Conservation (phyloP, 1,284 basidiomycete genomes). For the Leccinum griseonigrum region DNA sequence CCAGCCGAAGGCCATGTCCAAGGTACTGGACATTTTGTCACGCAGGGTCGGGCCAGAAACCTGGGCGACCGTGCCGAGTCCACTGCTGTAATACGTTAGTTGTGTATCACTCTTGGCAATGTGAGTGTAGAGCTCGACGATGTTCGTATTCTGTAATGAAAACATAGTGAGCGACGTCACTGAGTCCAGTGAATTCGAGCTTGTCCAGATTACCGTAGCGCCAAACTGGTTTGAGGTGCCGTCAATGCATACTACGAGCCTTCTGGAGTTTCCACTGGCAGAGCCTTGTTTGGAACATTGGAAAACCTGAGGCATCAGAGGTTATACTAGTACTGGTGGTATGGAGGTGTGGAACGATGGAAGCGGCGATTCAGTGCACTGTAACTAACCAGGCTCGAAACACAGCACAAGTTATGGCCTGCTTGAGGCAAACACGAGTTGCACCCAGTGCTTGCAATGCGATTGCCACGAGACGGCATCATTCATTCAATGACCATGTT, state of each 20-base stretch:
- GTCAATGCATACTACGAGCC: conserved; percentile 38
- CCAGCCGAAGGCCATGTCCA: conserved; percentile 35
- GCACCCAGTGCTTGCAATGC: not conserved
- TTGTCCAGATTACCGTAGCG: conserved; percentile 21
- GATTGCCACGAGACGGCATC: not conserved
- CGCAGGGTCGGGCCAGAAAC: conserved; percentile 9
- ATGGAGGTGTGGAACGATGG: not conserved
- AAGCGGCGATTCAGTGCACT: not conserved
- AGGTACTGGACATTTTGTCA: conserved; percentile 15
- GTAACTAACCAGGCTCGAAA: not conserved
- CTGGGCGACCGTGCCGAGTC: conserved; percentile 33
- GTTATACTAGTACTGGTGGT: not conserved
- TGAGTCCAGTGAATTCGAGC: not conserved
- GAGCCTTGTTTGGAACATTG: conserved; percentile 6
- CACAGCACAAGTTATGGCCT: not conserved
- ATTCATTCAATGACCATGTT: not conserved
- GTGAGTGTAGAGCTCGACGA: conserved; percentile 35
- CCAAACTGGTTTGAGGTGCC: conserved; percentile 39
- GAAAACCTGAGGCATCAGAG: conserved; percentile 10
- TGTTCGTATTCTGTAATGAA: conserved; percentile 35
- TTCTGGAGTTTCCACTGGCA: conserved; percentile 16
- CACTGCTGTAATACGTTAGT: conserved; percentile 38
- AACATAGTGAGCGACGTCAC: not conserved
- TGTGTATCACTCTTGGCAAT: conserved; percentile 31
- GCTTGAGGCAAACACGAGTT: conserved; percentile 12